phyloP scores from a whole-genome alignment of 2,329 filamentous ascomycete species.

The Paramyrothecium roridum region DNA sequence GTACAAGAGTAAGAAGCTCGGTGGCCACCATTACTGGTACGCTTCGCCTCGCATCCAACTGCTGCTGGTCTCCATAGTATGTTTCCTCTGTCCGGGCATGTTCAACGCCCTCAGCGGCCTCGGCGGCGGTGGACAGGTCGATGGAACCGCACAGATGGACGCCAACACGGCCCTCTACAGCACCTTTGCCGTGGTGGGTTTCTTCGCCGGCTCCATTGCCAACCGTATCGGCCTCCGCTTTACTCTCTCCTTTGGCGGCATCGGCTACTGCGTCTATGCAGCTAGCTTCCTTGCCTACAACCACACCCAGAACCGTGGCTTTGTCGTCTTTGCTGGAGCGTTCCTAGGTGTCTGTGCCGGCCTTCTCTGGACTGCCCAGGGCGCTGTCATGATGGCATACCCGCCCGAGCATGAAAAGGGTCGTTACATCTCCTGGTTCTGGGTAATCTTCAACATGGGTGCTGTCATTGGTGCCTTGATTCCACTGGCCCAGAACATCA shows the following conservation, averaged over 20 bases:
- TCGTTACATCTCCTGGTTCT: constrained; percentile 86
- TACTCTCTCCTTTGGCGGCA: constrained; percentile 67
- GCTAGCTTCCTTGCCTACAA: constrained; percentile 68
- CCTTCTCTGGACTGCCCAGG: constrained; percentile 79
- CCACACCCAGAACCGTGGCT: constrained; percentile 64
- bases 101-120: constrained; percentile 66
- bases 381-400: constrained; percentile 88
- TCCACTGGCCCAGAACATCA: constrained; percentile 69
- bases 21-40: constrained; percentile 59
- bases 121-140: constrained; percentile 55
- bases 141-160: constrained; percentile 54
- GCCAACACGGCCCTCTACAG: constrained; percentile 70
- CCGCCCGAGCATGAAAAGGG: constrained; percentile 79
- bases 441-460: constrained; percentile 92
- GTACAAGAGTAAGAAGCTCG: constrained; percentile 60
- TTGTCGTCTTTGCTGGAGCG: constrained; percentile 73
- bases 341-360: constrained; percentile 76
- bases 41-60: constrained; percentile 72
- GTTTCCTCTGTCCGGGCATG: constrained; percentile 68
- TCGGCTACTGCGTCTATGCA: constrained; percentile 75
- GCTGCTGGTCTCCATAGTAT: constrained; percentile 56
- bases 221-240: constrained; percentile 70
- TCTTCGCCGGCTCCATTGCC: constrained; percentile 73
- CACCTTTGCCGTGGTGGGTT: constrained; percentile 65
- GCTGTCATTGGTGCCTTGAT: constrained; percentile 82